Evolutionary conservation across 805 yeast genomes (phyloP).

Genomic region (Candida germanica): DNA sequence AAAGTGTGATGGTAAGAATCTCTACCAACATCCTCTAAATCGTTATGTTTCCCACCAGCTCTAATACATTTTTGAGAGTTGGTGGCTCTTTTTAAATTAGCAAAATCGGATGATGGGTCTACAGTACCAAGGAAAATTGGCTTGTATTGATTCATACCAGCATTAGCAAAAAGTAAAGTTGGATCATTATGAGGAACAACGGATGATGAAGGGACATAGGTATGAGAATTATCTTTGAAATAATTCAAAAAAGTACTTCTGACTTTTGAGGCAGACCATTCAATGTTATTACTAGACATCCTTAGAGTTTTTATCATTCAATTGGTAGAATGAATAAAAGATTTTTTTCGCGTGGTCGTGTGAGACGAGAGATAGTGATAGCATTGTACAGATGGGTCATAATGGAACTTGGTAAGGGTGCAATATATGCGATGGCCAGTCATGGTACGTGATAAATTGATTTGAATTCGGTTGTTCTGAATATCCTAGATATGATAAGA

Average conservation of each 20-base stretch:
- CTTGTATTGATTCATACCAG: constrained; percentile 99
- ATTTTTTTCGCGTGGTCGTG: constrained; percentile 7
- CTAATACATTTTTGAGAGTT: constrained; percentile 98
- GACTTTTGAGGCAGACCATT: constrained; percentile 52
- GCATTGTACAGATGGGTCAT: too few species aligned
- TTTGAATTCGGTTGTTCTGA: too few species aligned
- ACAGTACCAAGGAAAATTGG: constrained; percentile 97
- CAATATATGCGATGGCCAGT: neutral
- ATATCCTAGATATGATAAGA: too few species aligned
- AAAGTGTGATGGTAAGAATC: constrained; percentile 98
- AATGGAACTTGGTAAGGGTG: too few species aligned
- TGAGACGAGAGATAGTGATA: too few species aligned
- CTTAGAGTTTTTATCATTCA: constrained; percentile 19
- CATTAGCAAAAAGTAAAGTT: constrained; percentile 92
- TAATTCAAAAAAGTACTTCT: constrained; percentile 84
- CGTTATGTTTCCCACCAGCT: constrained; percentile 99
- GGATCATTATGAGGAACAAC: constrained; percentile 99
- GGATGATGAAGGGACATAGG: constrained; percentile 86
- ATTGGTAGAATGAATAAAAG: constrained; percentile 6
- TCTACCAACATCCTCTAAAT: constrained; percentile 96
- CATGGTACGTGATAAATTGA: too few species aligned
- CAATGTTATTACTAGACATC: constrained; percentile 16
- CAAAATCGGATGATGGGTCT: constrained; percentile 88
- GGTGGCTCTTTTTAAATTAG: constrained; percentile 79
- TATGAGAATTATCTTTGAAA: constrained; percentile 66